Base-by-base conservation (phyloP, 1,139 yeast genomes). In the Groenewaldozyma sp. region DNA sequence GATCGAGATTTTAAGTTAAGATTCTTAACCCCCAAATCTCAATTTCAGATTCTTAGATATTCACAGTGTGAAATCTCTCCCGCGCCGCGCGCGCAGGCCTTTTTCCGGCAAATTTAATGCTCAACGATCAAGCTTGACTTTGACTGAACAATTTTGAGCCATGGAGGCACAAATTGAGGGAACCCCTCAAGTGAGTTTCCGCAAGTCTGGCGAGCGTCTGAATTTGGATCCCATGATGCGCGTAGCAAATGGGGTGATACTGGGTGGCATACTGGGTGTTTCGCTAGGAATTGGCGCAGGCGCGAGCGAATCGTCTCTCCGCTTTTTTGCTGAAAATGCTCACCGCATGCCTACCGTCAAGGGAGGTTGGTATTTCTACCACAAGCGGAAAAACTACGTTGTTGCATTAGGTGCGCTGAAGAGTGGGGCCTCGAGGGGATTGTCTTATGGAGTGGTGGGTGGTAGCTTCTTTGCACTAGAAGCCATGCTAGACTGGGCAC, bases 341-440 rank as follows among this genome's bases (percentile, higher is more conserved):
- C 95, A 84, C 54, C 61, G 95, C 35, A 64, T 86, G 45, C 95
- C 95, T 3, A 68, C 64, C 18, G 78, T 82, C 0, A 82, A 78
- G 40, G 91, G 87, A 26, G 93, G 91, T 0, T 84, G 95, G 95
- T 86, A 82, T 56, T 82, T 81, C 56, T 84, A 86, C 60, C 94
- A 84, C 60, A 84, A 82, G 60, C 72, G 86, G 49, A 84, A 83
- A 63, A 82, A 82, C 59, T 82, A 82, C 57, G 82, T 80, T 33
- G 76, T 84, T 63, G 61, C 82, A 31, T 67, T 73, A 40, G 65
- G 64, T 20, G 5, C 19, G 9, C 13, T 29, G n/a, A 29, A 29
- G 18, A 5, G 13, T 4, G 33, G 33, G 17, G 7, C 17, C 10
- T 7, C n/a, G 10, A 19, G 33, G 14, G 33, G 33, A 5, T 7